Conservation (phyloP, 352 stramenopile species). For the Phytophthora pluvialis region DNA sequence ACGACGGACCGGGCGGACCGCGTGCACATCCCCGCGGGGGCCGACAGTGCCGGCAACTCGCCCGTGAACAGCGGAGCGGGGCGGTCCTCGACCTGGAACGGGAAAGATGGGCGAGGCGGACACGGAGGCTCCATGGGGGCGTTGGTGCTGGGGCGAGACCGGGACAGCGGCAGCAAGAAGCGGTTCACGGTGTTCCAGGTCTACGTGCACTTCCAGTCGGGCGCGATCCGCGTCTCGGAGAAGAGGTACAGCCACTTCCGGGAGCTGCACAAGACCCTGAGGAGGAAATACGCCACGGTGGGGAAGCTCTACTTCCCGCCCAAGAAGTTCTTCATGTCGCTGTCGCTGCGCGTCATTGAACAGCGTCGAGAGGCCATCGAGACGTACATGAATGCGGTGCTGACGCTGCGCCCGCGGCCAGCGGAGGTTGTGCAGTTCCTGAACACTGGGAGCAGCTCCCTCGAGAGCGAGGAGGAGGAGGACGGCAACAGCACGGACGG, state of each 20-base stretch:
- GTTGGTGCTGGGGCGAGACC: conserved; percentile 31
- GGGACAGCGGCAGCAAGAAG: conserved; percentile 51
- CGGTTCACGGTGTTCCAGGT: conserved; percentile 83
- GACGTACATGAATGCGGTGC: conserved; percentile 83
- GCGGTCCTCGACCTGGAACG: conserved; percentile 59
- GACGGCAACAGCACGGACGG: conserved; percentile 54
- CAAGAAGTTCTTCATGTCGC: conserved; percentile 88
- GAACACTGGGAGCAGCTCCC: conserved; percentile 40
- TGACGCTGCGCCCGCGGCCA: conserved; percentile 72
- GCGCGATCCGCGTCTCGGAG: conserved; percentile 61
- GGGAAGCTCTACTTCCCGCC: conserved; percentile 86
- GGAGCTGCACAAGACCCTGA: conserved; percentile 81
- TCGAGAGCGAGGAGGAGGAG: conserved; percentile 67
- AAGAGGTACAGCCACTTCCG: conserved; percentile 89
- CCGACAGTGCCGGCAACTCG: conserved; percentile 44
- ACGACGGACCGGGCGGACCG: conserved; percentile 59
- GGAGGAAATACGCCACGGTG: conserved; percentile 81
- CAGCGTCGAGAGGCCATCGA: conserved; percentile 84
- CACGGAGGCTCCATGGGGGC: conserved; percentile 49
- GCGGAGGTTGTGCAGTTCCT: conserved; percentile 78
- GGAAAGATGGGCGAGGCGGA: conserved; percentile 44
- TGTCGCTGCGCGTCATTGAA: conserved; percentile 89
- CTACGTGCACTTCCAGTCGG: conserved; percentile 78
- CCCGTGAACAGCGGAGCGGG: conserved; percentile 28
- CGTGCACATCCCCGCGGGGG: conserved; percentile 32